Percentiles rank a stretch among this genome's conserved stretches.
phyloP scores from a whole-genome alignment of 306 rosid species.

The Begonia peltatifolia region DNA sequence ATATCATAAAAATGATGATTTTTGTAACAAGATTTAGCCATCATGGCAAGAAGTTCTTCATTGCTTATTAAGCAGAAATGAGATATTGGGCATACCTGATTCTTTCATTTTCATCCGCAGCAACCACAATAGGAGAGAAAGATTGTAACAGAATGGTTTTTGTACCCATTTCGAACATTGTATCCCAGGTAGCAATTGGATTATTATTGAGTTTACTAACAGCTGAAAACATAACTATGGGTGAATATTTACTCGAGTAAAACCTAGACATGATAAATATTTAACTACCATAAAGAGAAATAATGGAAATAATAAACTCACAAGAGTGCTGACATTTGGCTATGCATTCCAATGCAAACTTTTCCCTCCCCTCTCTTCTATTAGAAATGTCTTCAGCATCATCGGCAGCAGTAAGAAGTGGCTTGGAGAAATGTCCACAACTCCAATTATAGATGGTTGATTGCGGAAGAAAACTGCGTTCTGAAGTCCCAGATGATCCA shows the following conservation, averaged over 20 bases:
- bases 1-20: too few relatives aligned
- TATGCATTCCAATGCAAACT: constrained; percentile 71
- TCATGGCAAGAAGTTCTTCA: too few relatives aligned
- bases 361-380: constrained; percentile 91
- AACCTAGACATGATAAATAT: constrained; percentile 5
- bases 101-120: constrained; percentile 89
- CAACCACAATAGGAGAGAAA: constrained; percentile 80
- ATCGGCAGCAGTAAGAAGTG: constrained; percentile 58
- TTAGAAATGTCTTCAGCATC: constrained; percentile 51
- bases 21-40: too few relatives aligned
- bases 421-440: constrained; percentile 92
- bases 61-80: too few relatives aligned
- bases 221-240: constrained; percentile 33
- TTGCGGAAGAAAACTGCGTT: constrained; percentile 82
- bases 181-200: constrained; percentile 88
- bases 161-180: constrained; percentile 54
- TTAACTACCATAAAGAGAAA: neutral
- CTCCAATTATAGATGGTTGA: constrained; percentile 93
- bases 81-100: constrained; percentile 43
- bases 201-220: constrained; percentile 65
- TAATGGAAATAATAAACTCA: constrained; percentile 17
- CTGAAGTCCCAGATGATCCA: constrained; percentile 48
- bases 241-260: constrained; percentile 7
- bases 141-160: constrained; percentile 74
- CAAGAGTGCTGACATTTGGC: constrained; percentile 89